Conservation (phyloP, 1,284 basidiomycete genomes). For the Bjerkandera adusta region DNA sequence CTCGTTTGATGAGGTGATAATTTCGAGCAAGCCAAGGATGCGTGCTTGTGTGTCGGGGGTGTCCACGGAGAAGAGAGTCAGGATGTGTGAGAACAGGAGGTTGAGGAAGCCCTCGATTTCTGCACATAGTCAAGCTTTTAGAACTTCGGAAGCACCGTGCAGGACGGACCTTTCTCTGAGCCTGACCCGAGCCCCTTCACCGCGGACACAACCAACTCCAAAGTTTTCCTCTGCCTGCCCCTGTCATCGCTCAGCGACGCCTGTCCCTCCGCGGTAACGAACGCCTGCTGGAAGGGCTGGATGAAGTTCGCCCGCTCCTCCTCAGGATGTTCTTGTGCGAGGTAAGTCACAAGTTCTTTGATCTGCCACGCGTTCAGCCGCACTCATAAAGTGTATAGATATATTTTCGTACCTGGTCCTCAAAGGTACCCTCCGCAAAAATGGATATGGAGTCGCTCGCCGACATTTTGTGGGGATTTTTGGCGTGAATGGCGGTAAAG, state of each 20-base stretch:
- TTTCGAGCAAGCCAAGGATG: constrained; percentile 48
- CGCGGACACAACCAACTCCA: constrained; percentile 57
- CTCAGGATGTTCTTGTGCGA: constrained; percentile 66
- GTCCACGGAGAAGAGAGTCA: constrained; percentile 52
- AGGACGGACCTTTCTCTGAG: constrained; percentile 61
- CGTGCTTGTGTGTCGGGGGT: constrained; percentile 52
- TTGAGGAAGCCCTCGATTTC: constrained; percentile 90
- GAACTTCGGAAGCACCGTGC: constrained; percentile 4
- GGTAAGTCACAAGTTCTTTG: constrained; percentile 77
- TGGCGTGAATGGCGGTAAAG: constrained; percentile 14
- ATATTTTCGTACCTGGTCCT: constrained; percentile 65
- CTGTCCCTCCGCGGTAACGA: constrained; percentile 53
- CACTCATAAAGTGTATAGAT: background rate
- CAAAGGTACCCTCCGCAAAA: constrained; percentile 86
- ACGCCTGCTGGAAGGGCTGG: constrained; percentile 63
- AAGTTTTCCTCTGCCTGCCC: constrained; percentile 47
- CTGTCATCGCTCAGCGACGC: constrained; percentile 54
- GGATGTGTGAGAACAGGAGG: constrained; percentile 68
- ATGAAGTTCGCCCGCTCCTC: constrained; percentile 64
- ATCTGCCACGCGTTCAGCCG: constrained; percentile 47
- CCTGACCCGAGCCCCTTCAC: constrained; percentile 74
- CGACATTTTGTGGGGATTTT: constrained; percentile 31
- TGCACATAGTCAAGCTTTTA: constrained; percentile 27
- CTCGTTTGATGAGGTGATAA: constrained; percentile 54
- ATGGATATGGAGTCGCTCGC: constrained; percentile 77